Percentiles rank a stretch among this genome's conserved stretches.
Conservation (phyloP, 2,329 filamentous ascomycete genomes). For the Erysiphe pulchra region DNA sequence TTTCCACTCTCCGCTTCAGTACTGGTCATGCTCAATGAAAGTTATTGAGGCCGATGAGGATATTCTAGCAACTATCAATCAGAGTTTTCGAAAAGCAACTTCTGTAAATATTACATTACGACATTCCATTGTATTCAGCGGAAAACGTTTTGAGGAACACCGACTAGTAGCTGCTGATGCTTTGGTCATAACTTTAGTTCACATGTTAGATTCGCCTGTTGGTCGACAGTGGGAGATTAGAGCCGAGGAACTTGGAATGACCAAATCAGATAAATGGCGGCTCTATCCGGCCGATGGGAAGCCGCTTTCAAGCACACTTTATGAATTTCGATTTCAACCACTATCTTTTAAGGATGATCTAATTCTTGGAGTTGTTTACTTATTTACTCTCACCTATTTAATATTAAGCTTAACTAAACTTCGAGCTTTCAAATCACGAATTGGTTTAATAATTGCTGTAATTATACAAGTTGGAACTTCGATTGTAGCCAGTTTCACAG, state of each 20-base stretch:
- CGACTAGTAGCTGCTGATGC: conserved; percentile 48
- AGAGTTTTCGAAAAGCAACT: conserved; percentile 32
- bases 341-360: conserved; percentile 41
- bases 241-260: conserved; percentile 25
- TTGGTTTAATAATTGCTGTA: conserved; percentile 47
- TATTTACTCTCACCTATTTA: conserved; percentile 36
- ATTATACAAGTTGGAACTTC: conserved; percentile 44
- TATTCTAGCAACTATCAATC: conserved; percentile 43
- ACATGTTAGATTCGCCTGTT: conserved; percentile 36
- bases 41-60: conserved; percentile 32
- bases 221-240: conserved; percentile 39
- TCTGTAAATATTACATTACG: conserved; percentile 48
- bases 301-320: conserved; percentile 31
- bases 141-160: conserved; percentile 47
- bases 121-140: conserved; percentile 58
- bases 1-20: conserved; percentile 60
- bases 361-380: conserved; percentile 38
- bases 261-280: conserved; percentile 27
- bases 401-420: conserved; percentile 40
- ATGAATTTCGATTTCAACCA: conserved; percentile 56
- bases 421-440: conserved; percentile 47
- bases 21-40: conserved; percentile 45
- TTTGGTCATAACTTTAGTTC: conserved; percentile 51
- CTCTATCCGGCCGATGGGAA: conserved; percentile 35
- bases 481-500: conserved; percentile 53